Evolutionary conservation across 441 rosid genomes (phyloP).

Genomic region (Francoa sonchifolia): DNA sequence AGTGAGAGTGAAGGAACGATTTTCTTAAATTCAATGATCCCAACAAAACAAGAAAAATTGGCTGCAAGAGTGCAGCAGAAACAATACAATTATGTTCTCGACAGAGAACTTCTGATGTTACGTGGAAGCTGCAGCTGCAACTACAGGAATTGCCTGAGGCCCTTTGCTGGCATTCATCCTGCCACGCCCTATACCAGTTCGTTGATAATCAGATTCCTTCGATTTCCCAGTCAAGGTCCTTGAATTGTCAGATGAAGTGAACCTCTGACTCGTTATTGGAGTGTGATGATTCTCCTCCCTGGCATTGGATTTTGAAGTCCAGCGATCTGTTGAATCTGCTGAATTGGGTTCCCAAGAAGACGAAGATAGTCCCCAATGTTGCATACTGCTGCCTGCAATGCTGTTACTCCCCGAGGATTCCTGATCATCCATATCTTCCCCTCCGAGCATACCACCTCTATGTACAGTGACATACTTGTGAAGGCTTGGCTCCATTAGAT

Average conservation of each 20-base stretch:
- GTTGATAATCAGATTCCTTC: slow-evolving; percentile 15
- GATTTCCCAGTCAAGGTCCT: slow-evolving; percentile 21
- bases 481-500: slow-evolving; percentile 70
- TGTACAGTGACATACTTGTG: slow-evolving; percentile 57
- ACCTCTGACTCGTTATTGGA: no score
- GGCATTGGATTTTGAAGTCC: slow-evolving; percentile 43
- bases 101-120: slow-evolving; percentile 7
- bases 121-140: slow-evolving; percentile 31
- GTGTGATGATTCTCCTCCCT: slow-evolving; percentile 28
- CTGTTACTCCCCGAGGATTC: slow-evolving; percentile 80
- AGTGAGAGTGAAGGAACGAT: no score
- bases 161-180: slow-evolving; percentile 23
- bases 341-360: slow-evolving; percentile 71
- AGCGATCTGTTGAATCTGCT: slow-evolving; percentile 59
- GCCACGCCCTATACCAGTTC: slow-evolving; percentile 32
- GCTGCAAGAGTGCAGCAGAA: slow-evolving; percentile 25
- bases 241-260: slow-evolving; percentile 12
- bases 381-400: slow-evolving; percentile 27
- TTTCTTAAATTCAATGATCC: no score
- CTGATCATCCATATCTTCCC: slow-evolving; percentile 47
- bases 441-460: slow-evolving; percentile 27
- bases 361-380: slow-evolving; percentile 30
- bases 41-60: background rate
- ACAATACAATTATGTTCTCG: slow-evolving; percentile 4
- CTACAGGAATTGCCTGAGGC: slow-evolving; percentile 18